Percentiles rank a stretch among this genome's conserved stretches.
Conservation (phyloP, 2,329 filamentous ascomycete genomes). For the Fusarium foetens region DNA sequence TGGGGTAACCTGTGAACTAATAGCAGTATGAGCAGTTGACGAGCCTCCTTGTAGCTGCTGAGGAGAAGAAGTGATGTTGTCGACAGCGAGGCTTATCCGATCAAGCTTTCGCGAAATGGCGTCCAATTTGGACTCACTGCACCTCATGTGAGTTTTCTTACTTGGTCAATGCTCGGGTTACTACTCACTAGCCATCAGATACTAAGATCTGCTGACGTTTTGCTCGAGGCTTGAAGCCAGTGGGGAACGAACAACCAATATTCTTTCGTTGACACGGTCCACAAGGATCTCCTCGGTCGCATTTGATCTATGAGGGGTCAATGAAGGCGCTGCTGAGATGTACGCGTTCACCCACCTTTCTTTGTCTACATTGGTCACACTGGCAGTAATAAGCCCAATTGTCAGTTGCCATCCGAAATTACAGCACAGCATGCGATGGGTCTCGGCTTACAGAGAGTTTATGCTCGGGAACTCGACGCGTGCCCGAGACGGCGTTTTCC, state of each 20-base stretch:
- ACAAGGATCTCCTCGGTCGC: slow-evolving; percentile 6
- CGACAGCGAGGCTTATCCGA: slow-evolving; percentile 6
- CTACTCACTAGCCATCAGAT: slow-evolving; percentile 1
- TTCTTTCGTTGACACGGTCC: slow-evolving; percentile 7
- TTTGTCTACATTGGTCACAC: slow-evolving; percentile 13
- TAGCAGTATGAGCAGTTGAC: background rate
- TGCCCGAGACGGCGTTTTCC: background rate
- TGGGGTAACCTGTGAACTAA: background rate
- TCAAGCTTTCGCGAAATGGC: slow-evolving; percentile 6
- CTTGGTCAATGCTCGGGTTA: fast-evolving
- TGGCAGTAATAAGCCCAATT: background rate
- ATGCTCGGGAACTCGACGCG: slow-evolving; percentile 6
- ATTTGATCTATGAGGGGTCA: background rate
- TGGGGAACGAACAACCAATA: slow-evolving; percentile 5
- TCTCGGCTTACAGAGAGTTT: slow-evolving; percentile 4
- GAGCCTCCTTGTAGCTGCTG: background rate
- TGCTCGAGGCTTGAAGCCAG: slow-evolving; percentile 4
- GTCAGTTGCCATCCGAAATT: background rate
- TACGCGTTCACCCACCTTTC: background rate
- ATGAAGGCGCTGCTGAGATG: background rate
- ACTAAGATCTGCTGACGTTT: background rate
- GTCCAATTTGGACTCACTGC: slow-evolving; percentile 1
- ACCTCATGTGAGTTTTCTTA: fast-evolving
- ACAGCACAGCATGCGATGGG: background rate
- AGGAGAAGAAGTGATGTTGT: background rate